Conservation (phyloP, 305 asterid species). For the Petunia hybrid region DNA sequence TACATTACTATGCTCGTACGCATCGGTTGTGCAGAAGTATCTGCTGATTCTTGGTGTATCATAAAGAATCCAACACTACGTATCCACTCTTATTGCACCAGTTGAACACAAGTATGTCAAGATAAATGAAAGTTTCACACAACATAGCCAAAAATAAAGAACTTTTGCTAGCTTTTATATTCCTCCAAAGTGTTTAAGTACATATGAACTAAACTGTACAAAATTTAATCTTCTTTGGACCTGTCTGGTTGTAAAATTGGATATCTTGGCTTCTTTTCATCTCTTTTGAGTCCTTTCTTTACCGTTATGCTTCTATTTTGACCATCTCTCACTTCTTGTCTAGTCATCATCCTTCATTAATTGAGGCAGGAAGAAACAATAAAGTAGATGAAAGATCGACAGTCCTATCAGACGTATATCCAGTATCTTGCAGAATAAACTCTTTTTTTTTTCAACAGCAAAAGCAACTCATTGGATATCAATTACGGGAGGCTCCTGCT, state of each 20-base stretch:
- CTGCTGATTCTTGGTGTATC: no score
- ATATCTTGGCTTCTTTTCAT: background rate
- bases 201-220: background rate
- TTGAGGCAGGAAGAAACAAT: constrained; percentile 4
- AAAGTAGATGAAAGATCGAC: background rate
- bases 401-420: background rate
- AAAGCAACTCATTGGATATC: constrained; percentile 5
- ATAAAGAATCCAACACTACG: no score
- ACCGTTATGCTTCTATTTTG: constrained; percentile 1
- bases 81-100: no score
- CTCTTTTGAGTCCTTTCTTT: background rate
- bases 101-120: no score
- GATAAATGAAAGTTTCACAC: no score
- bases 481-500: constrained; percentile 30
- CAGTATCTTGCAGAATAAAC: background rate
- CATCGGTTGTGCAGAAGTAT: no score
- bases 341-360: background rate
- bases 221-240: background rate
- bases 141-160: background rate
- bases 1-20: no score
- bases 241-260: constrained; percentile 15
- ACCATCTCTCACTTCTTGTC: background rate
- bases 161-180: background rate
- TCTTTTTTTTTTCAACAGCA: background rate
- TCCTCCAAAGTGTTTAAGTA: background rate